phyloP scores from a whole-genome alignment of 2,329 filamentous ascomycete genomes.

The Arthrocladium fulminans region DNA sequence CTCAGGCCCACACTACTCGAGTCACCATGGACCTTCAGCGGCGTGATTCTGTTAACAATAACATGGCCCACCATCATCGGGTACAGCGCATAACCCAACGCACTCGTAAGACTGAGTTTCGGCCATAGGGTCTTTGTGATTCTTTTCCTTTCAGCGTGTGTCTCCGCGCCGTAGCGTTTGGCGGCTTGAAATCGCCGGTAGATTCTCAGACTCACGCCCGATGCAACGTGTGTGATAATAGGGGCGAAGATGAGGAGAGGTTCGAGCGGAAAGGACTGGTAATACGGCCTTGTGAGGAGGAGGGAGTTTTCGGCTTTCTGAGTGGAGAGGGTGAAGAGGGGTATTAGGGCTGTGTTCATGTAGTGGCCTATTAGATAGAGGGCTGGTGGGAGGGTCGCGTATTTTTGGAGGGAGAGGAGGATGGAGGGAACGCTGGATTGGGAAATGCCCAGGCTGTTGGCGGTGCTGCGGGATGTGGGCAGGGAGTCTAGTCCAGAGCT shows the following conservation, averaged over 20 bases:
- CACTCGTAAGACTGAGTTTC: conserved; percentile 57
- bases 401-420: conserved; percentile 67
- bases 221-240: conserved; percentile 63
- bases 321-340: conserved; percentile 63
- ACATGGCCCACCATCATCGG: conserved; percentile 62
- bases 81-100: conserved; percentile 62
- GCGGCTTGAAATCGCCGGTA: conserved; percentile 64
- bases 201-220: conserved; percentile 68
- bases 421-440: conserved; percentile 15
- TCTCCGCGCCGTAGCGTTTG: conserved; percentile 64
- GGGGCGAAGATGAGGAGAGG: conserved; percentile 70
- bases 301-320: conserved; percentile 73
- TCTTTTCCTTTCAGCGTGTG: conserved; percentile 39
- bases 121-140: conserved; percentile 52
- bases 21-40: conserved; percentile 68
- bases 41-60: conserved; percentile 65
- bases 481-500: too few relatives aligned
- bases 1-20: conserved; percentile 76
- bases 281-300: conserved; percentile 82
- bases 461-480: conserved; percentile 23
- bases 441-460: conserved; percentile 34
- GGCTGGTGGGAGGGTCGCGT: conserved; percentile 77
- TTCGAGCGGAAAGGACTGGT: conserved; percentile 74
- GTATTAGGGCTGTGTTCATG: conserved; percentile 72
- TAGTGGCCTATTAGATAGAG: conserved; percentile 70